Percentiles rank a stretch among this genome's conserved stretches.
These are phyloP conservation scores for Cercospora beticola DNA, from an alignment of 2,329 filamentous ascomycete genomes.

Conservation along the genomic window DNA sequence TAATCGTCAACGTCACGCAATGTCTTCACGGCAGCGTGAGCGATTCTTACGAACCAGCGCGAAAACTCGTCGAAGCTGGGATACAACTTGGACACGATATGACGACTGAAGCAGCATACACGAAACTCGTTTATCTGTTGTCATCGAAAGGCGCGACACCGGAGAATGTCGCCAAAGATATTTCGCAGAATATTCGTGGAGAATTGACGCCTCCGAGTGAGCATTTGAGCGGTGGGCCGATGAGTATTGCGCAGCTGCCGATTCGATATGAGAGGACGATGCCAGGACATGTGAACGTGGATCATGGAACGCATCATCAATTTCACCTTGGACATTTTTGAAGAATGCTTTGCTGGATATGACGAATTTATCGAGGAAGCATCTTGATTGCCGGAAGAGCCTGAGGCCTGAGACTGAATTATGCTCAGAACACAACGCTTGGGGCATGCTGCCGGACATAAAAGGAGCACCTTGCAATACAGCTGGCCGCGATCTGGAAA, in stretches of 20 bases:
- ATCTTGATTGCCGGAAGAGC: neutral
- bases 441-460: neutral
- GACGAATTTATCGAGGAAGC: neutral
- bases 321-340: conserved; percentile 1
- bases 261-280: conserved; percentile 30
- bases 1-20: conserved; percentile 89
- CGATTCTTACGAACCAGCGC: conserved; percentile 44
- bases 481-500: neutral
- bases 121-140: conserved; percentile 86
- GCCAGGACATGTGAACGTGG: conserved; percentile 15
- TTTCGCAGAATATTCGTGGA: conserved; percentile 74
- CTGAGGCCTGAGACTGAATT: neutral
- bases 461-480: neutral
- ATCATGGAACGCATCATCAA: conserved; percentile 8
- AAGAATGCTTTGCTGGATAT: neutral
- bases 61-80: conserved; percentile 75
- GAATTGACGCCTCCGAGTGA: conserved; percentile 64
- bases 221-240: conserved; percentile 17
- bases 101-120: conserved; percentile 86
- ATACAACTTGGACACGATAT: conserved; percentile 88
- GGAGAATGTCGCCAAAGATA: conserved; percentile 65
- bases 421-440: neutral
- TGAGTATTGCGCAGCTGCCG: conserved; percentile 27
- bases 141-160: conserved; percentile 49
- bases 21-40: conserved; percentile 54